These are phyloP conservation scores for Quercus alba DNA, from an alignment of 306 rosid genomes.

Conservation along the genomic window DNA sequence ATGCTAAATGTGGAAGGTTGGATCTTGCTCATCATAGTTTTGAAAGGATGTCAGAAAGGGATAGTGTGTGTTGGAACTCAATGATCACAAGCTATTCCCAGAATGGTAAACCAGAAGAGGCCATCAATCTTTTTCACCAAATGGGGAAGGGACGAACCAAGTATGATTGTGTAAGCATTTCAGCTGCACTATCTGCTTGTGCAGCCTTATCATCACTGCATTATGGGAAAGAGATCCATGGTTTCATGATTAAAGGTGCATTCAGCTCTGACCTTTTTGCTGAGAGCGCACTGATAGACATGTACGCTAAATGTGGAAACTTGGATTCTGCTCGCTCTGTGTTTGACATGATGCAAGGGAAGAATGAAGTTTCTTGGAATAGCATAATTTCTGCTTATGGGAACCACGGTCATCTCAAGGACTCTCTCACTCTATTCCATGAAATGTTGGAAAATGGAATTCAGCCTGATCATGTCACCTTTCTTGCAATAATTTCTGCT, in stretches of 20 bases:
- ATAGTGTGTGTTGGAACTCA: slow-evolving; percentile 81
- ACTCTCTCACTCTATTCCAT: slow-evolving; percentile 51
- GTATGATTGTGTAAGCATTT: slow-evolving; percentile 60
- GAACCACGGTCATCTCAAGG: slow-evolving; percentile 56
- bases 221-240: slow-evolving; percentile 70
- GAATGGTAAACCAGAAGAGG: slow-evolving; percentile 66
- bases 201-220: slow-evolving; percentile 63
- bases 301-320: slow-evolving; percentile 87
- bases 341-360: slow-evolving; percentile 57
- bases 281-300: slow-evolving; percentile 69
- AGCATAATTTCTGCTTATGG: slow-evolving; percentile 77
- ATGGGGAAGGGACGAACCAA: slow-evolving; percentile 58
- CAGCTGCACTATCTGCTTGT: slow-evolving; percentile 67
- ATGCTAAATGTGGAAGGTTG: slow-evolving; percentile 78
- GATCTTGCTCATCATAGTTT: slow-evolving; percentile 61
- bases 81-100: slow-evolving; percentile 70
- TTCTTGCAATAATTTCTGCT: slow-evolving; percentile 75
- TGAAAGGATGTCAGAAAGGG: slow-evolving; percentile 50
- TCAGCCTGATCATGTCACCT: slow-evolving; percentile 78
- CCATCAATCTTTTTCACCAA: slow-evolving; percentile 58
- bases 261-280: slow-evolving; percentile 48
- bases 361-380: slow-evolving; percentile 87
- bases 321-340: slow-evolving; percentile 46
- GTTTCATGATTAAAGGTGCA: slow-evolving; percentile 48
- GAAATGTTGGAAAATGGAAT: slow-evolving; percentile 57